A percentile compares a stretch with the other conserved stretches of the same genome.
These are phyloP conservation scores for Straminergon stramineum DNA, from an alignment of 225 moss, liverwort and hornwort species.

Conservation along the genomic window DNA sequence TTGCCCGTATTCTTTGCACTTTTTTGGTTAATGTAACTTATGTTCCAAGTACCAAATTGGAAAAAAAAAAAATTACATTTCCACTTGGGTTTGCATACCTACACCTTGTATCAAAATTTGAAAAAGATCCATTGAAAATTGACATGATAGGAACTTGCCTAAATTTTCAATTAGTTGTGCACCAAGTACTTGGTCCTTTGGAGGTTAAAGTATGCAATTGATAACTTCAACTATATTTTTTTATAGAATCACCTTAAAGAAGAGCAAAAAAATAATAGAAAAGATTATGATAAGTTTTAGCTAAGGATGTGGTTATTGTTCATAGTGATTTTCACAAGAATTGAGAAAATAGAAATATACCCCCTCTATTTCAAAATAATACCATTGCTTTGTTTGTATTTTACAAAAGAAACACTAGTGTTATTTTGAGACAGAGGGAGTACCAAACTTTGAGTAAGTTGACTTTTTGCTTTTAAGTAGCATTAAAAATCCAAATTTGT, in stretches of 20 bases:
- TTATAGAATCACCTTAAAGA: neutral
- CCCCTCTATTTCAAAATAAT: too few relatives aligned
- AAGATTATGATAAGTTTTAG: neutral
- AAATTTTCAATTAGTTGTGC: fast-evolving
- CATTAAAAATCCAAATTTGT: too few relatives aligned
- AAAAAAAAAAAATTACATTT: neutral
- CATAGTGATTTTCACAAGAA: neutral
- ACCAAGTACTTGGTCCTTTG: fast-evolving
- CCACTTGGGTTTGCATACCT: fast-evolving
- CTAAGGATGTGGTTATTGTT: neutral
- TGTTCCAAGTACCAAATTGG: fast-evolving
- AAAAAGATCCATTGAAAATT: neutral
- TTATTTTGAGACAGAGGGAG: too few relatives aligned
- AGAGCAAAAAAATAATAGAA: neutral
- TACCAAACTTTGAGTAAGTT: neutral
- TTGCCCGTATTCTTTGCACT: fast-evolving
- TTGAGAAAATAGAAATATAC: neutral
- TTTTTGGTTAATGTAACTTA: fast-evolving
- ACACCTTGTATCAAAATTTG: neutral
- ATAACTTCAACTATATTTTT: neutral
- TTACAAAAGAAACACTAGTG: too few relatives aligned
- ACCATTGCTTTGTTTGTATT: too few relatives aligned
- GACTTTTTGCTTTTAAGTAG: neutral
- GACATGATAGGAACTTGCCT: neutral
- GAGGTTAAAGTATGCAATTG: neutral